Conservation (phyloP, 495 filamentous ascomycete species). For the Aspergillus sclerotiicarbonarius region DNA sequence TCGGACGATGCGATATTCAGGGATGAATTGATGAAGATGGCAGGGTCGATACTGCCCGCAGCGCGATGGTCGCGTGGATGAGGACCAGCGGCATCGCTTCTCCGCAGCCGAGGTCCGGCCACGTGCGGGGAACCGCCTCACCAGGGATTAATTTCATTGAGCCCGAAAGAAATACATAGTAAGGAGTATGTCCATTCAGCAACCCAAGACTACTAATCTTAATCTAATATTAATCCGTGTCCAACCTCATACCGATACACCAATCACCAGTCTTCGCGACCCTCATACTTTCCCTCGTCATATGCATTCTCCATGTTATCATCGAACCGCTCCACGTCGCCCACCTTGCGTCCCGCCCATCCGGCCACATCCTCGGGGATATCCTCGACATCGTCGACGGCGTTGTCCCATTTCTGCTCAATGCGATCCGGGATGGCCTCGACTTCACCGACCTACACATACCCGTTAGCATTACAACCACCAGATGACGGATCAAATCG, state of each 20-base stretch:
- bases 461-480: not conserved
- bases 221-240: too few species aligned
- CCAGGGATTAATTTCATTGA: too few species aligned
- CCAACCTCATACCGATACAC: too few species aligned
- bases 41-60: not conserved
- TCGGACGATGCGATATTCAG: not conserved
- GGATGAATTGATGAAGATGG: not conserved
- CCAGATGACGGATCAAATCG: not conserved
- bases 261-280: slow-evolving; percentile 15
- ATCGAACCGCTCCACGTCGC: slow-evolving; percentile 37
- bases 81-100: slow-evolving; percentile 1
- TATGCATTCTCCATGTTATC: slow-evolving; percentile 38
- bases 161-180: too few species aligned
- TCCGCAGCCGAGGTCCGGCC: slow-evolving; percentile 38
- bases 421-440: slow-evolving; percentile 34
- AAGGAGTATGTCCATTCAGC: too few species aligned
- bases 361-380: slow-evolving; percentile 36
- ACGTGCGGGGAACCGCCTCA: slow-evolving; percentile 24
- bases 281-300: slow-evolving; percentile 36
- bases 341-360: slow-evolving; percentile 38
- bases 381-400: slow-evolving; percentile 32
- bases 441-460: slow-evolving; percentile 31
- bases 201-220: too few species aligned
- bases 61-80: not conserved
- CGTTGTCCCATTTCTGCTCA: slow-evolving; percentile 31